Conservation (phyloP, 2,329 filamentous ascomycete genomes). For the Aspergillus hiratsukae region DNA sequence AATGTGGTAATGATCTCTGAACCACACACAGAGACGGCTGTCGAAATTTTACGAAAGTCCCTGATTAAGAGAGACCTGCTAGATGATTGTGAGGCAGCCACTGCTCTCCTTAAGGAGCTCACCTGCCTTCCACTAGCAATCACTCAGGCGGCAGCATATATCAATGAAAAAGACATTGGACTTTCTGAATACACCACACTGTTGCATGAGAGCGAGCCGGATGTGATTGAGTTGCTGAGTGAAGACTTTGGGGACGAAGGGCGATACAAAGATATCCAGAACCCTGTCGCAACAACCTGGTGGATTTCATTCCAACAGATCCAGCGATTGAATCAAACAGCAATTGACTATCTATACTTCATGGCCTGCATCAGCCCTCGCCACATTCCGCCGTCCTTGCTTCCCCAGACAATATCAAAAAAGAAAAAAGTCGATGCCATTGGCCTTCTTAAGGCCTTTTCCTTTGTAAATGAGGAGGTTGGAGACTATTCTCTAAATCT, state of each 20-base stretch:
- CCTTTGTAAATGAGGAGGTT: conserved; percentile 15
- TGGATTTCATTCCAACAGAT: conserved; percentile 36
- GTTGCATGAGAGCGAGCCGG: conserved; percentile 7
- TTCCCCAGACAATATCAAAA: conserved; percentile 12
- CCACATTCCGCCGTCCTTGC: conserved; percentile 29
- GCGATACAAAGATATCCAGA: conserved; percentile 25
- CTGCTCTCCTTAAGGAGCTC: conserved; percentile 13
- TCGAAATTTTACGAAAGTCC: not conserved
- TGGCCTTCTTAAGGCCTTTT: conserved; percentile 31
- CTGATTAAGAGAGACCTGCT: conserved; percentile 5
- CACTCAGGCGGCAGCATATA: conserved; percentile 19
- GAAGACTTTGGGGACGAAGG: conserved; percentile 27
- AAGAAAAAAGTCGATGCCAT: conserved; percentile 18
- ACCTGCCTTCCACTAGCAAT: conserved; percentile 22
- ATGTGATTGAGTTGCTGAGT: conserved; percentile 1
- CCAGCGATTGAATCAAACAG: conserved; percentile 20
- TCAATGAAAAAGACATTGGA: conserved; percentile 8
- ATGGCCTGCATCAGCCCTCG: conserved; percentile 18
- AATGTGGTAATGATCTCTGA: conserved; percentile 14
- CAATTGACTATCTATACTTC: conserved; percentile 29
- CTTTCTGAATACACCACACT: conserved; percentile 20
- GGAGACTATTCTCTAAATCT: conserved; percentile 9
- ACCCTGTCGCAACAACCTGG: conserved; percentile 32
- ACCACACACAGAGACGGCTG: conserved; percentile 8
- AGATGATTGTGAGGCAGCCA: conserved; percentile 1